Conservation (phyloP, 306 rosid genomes). For the Vicia villosa region DNA sequence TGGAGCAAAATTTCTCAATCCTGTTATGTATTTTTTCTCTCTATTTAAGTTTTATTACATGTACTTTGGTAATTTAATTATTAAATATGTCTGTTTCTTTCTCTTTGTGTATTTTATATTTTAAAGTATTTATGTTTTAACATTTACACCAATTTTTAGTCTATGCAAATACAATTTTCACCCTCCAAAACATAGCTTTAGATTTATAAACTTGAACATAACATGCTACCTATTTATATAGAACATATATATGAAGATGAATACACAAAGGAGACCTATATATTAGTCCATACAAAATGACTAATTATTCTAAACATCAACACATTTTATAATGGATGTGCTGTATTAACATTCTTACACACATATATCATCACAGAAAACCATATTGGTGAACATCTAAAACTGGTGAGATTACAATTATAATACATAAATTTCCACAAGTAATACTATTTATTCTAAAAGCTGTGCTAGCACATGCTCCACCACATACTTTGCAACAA, state of each 20-base stretch:
- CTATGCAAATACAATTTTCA: background rate
- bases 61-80: too few relatives aligned
- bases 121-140: too few relatives aligned
- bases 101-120: too few relatives aligned
- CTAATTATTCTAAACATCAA: too few relatives aligned
- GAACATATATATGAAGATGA: conserved; percentile 11
- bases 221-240: background rate
- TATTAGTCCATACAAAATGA: conserved; percentile 30
- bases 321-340: too few relatives aligned
- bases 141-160: too few relatives aligned
- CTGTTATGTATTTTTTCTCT: too few relatives aligned
- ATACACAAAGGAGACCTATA: conserved; percentile 3
- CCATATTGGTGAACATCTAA: conserved; percentile 17
- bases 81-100: too few relatives aligned
- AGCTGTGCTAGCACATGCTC: conserved; percentile 35
- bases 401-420: conserved; percentile 9
- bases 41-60: too few relatives aligned
- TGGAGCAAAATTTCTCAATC: too few relatives aligned
- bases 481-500: conserved; percentile 46
- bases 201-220: conserved; percentile 12
- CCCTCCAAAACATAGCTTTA: conserved; percentile 23
- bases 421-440: conserved; percentile 14
- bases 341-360: background rate
- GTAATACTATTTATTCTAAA: conserved; percentile 2
- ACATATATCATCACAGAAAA: conserved; percentile 26